These are phyloP conservation scores for Acanthamoeba divionensis DNA, from an alignment of 208 protist species.

Conservation along the genomic window DNA sequence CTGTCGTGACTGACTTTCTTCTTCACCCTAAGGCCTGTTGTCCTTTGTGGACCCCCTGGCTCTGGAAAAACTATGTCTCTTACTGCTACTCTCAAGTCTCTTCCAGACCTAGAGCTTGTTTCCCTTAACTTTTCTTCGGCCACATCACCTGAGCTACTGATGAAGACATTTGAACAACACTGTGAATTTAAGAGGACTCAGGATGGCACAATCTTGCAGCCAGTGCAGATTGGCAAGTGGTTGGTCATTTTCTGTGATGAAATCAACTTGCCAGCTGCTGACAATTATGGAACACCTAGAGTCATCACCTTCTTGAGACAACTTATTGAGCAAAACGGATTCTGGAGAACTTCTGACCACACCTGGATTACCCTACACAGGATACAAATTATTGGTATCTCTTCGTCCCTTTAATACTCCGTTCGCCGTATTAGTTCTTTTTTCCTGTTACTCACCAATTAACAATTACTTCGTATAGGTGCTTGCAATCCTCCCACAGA, in stretches of 20 bases:
- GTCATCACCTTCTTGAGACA: slow-evolving; percentile 97
- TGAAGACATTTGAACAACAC: slow-evolving; percentile 97
- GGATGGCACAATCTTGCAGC: slow-evolving; percentile 87
- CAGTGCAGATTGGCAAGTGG: slow-evolving; percentile 86
- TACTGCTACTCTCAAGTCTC: slow-evolving; percentile 86
- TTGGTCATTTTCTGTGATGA: slow-evolving; percentile 99
- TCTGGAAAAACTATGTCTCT: slow-evolving; percentile 98
- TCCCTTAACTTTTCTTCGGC: slow-evolving; percentile 98
- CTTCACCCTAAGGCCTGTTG: neutral
- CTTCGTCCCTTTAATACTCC: too few species aligned
- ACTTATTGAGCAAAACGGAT: slow-evolving; percentile 92
- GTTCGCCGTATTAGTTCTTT: too few species aligned
- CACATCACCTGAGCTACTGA: slow-evolving; percentile 92
- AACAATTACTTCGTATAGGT: slow-evolving; percentile 67
- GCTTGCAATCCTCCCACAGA: slow-evolving; percentile 98
- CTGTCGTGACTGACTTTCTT: slow-evolving; percentile 27
- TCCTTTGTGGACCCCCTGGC: slow-evolving; percentile 71
- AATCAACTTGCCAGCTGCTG: slow-evolving; percentile 95
- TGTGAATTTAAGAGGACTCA: slow-evolving; percentile 91
- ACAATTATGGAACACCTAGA: slow-evolving; percentile 97
- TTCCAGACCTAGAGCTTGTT: slow-evolving; percentile 92
- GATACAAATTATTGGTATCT: slow-evolving; percentile 93
- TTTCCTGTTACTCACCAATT: too few species aligned
- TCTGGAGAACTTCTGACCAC: slow-evolving; percentile 65
- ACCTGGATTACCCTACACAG: slow-evolving; percentile 92